phyloP scores from a whole-genome alignment of 495 filamentous ascomycete species.

The Aspergillus incahuasiensis region DNA sequence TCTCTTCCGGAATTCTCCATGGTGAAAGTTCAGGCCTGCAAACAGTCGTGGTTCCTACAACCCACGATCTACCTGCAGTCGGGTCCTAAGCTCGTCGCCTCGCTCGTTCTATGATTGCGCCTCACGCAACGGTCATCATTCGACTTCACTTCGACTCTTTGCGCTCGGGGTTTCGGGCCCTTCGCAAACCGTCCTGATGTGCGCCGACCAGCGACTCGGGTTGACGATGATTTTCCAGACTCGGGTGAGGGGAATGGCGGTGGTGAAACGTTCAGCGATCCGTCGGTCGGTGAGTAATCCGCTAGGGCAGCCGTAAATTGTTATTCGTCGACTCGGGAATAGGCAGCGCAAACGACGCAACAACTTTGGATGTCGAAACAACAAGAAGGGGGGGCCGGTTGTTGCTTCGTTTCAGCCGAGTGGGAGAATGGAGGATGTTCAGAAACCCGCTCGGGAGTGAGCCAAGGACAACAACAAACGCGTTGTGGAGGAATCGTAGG shows the following conservation, averaged over 20 bases:
- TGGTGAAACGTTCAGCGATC: neutral
- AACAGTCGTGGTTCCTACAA: constrained; percentile 21
- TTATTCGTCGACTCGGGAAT: constrained; percentile 5
- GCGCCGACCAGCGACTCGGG: constrained; percentile 38
- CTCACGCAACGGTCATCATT: constrained; percentile 36
- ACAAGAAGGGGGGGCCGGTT: neutral
- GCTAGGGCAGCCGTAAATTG: constrained; percentile 5
- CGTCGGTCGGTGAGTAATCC: constrained; percentile 8
- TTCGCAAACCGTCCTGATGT: constrained; percentile 6
- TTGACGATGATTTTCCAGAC: constrained; percentile 12
- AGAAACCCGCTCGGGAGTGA: constrained; percentile 8
- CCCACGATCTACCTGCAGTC: constrained; percentile 24
- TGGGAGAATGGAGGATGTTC: neutral
- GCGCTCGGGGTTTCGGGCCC: neutral
- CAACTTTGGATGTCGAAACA: neutral
- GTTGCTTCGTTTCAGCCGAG: neutral
- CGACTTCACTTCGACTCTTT: constrained; percentile 12
- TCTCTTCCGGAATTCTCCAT: constrained; percentile 13
- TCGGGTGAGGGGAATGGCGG: constrained; percentile 7
- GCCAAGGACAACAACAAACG: constrained; percentile 20
- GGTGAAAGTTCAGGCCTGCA: neutral
- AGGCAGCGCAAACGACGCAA: neutral
- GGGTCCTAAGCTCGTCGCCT: constrained; percentile 27
- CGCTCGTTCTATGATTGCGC: constrained; percentile 16
- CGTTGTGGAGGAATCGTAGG: constrained; percentile 17